Conservation (phyloP, 192 early-diverging fungal species). For the Linnemannia schmuckeri region DNA sequence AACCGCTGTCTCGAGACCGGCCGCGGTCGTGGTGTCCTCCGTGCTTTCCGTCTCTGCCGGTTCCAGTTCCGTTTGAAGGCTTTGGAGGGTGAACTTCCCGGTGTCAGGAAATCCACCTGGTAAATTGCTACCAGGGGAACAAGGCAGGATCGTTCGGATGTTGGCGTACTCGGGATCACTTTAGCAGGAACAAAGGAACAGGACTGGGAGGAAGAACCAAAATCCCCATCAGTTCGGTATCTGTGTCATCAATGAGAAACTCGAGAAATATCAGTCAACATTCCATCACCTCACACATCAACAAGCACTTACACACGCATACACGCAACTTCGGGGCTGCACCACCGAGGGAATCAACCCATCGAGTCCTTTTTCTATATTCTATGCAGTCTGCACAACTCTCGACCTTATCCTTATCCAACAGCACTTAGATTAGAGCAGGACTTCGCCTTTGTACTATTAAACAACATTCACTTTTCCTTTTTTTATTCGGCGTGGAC, state of each 20-base stretch:
- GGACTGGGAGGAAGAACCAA: neutral
- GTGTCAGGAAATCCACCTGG: slow-evolving; percentile 87
- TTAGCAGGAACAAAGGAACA: neutral
- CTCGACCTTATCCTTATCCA: neutral
- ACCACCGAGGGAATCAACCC: neutral
- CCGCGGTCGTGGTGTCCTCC: slow-evolving; percentile 80
- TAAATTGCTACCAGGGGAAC: slow-evolving; percentile 50
- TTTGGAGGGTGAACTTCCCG: slow-evolving; percentile 82
- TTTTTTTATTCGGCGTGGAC: neutral
- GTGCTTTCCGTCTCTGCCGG: slow-evolving; percentile 80
- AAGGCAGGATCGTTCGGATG: neutral
- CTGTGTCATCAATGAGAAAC: neutral
- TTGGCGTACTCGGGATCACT: neutral
- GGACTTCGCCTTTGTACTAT: slow-evolving; percentile 1
- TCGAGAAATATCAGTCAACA: neutral
- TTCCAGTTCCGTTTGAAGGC: slow-evolving; percentile 88
- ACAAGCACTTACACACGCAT: neutral
- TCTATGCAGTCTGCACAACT: neutral
- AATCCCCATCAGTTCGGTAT: neutral
- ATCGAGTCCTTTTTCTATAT: neutral
- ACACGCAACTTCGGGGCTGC: neutral
- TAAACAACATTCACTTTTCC: neutral
- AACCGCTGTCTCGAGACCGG: slow-evolving; percentile 84
- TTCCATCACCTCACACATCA: neutral
- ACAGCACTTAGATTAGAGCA: slow-evolving; percentile 1